Evolutionary conservation across 1,284 basidiomycete genomes (phyloP), one percentile per base, ranked within the genome.

Genomic region (Vanrija sp.): DNA sequence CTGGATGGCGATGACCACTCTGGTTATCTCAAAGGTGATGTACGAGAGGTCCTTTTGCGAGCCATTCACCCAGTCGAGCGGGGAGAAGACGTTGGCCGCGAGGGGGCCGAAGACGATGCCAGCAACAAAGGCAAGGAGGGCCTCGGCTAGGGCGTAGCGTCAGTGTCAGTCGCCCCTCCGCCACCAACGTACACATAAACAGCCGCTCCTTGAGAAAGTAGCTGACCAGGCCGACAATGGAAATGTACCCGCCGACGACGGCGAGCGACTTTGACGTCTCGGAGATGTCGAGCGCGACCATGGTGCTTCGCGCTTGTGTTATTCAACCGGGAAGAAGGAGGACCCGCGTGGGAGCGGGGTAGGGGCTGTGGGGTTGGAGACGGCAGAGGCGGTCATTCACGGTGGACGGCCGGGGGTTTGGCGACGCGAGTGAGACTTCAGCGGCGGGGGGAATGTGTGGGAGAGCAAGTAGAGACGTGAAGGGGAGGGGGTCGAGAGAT

Each of bases 1-100:
- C 49, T 94, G 93, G 56, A 98, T 89, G 4, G 92, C 95, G 46
- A 98, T 86, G 52, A 98, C 88, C 59, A 98, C 85, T 9, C 95
- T 84, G 21, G 91, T 91, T 69, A 98, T 82, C 76, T 98, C 91
- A 56, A 88, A 80, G 0, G 68, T 71, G 12, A 69, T 53, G 48
- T 55, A 26, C 21, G 60, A 84, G 64, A 65, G 48, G 2, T 59
- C 46, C 1, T 64, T 44, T 28, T 63, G 48, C 16, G 56, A 51
- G 12, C 44, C 39, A 21, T 43, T 45, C 18, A 55, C 55, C 71
- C 71, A 72, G 28, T n/a, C 42, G 16, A 55, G 26, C 4, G 60
- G 60, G 5, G 63, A 57, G 55, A 77, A 71, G 54, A 66, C 65
- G 25, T 63, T 58, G 12, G 68, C 42, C 2, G 61, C 66, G 26